Evolutionary conservation across 1,284 basidiomycete species (phyloP), one percentile per base, ranked within the genome.

Genomic region (Moniliophthora roreri): DNA sequence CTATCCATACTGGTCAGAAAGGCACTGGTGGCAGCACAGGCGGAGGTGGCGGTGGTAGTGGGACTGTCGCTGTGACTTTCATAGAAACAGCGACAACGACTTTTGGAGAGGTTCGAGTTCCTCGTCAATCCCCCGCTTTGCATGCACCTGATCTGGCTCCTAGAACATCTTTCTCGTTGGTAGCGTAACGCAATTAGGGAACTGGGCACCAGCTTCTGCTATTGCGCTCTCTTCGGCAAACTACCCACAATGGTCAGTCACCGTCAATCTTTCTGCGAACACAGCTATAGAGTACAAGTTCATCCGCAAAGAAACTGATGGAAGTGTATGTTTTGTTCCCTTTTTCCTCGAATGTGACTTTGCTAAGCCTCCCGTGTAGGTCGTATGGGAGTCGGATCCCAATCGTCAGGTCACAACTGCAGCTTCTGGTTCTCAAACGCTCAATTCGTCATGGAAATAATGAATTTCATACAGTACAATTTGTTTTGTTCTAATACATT

Each of bases 161-260:
- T 52, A 85, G 81, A 84, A 83, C 59, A 77, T 85, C 49, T 84
- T 80, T 66, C 63, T 85, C 11, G 73, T 75, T 20, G 84, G 84
- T 0, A 82, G 79, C 54, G 70, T 83, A 24, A 58, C 80, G 2
- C 73, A 84, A 60, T 69, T 85, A 1, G 80, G 77, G 4, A 70
- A 55, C 18, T 86, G 84, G 82, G 64, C 65, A 35, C 66, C 81
- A 3, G 66, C 66, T 9, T 67, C 72, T 34, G 66, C 81, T 15
- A 70, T 85, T 56, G 67, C 80, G 0, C 66, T 85, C 7, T 82
- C 81, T 1, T 60, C 82, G 4, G 74, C 75, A 1, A 65, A 66
- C n/a, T 84, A 84, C 59, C 82, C 84, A 1, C 67, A 74, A 0
- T 87, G 84, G 84, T 72, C 67, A 2, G 73, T 74, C 3, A 78